Conservation (phyloP, 306 rosid genomes). For the Prunus persica region Prunus_persica_NCBIv2 NC_034012.1:3624501-3625000, state of each 20-base stretch:
- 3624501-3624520: background rate
- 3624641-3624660: background rate
- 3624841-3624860: constrained; percentile 47
- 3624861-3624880: constrained; percentile 43
- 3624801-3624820: constrained; percentile 92
- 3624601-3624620: background rate
- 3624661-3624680: background rate
- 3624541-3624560: background rate
- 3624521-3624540: background rate
- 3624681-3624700: constrained; percentile 10
- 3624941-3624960: constrained; percentile 81
- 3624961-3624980: constrained; percentile 41
- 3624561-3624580: background rate
- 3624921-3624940: constrained; percentile 72
- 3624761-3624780: constrained; percentile 49
- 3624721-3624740: constrained; percentile 50
- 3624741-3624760: constrained; percentile 50
- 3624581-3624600: background rate
- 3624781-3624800: constrained; percentile 86
- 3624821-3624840: constrained; percentile 67
- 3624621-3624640: background rate
- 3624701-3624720: constrained; percentile 22
- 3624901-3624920: constrained; percentile 50
- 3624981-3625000: constrained; percentile 39
- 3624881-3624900: constrained; percentile 52